phyloP scores from a whole-genome alignment of 148 eudicot genomes.

The Amaranthus palmeri region DNA sequence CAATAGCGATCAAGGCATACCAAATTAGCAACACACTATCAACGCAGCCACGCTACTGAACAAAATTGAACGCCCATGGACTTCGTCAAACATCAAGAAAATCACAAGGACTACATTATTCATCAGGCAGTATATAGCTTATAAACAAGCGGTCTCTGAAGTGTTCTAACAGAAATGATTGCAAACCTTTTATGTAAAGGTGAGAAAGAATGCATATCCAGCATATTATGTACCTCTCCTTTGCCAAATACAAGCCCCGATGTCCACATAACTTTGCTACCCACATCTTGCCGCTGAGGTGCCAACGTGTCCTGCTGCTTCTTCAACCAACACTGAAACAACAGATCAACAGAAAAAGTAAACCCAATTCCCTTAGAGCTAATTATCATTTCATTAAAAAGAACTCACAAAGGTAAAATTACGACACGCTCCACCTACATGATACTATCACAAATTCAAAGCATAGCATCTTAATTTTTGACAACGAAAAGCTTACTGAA shows the following conservation, averaged over 20 bases:
- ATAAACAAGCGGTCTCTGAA: no score
- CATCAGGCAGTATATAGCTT: no score
- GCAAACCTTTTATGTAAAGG: conserved; percentile 3
- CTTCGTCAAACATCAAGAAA: no score
- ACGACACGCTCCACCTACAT: not conserved
- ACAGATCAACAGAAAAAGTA: conserved; percentile 9
- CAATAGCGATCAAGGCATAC: no score
- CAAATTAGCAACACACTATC: no score
- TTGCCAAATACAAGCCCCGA: conserved; percentile 65
- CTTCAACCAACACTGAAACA: conserved; percentile 64
- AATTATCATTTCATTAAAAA: not conserved
- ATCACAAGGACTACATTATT: no score
- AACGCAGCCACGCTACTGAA: no score
- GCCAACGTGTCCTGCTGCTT: conserved; percentile 55
- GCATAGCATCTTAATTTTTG: not conserved
- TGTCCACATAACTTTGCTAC: conserved; percentile 55
- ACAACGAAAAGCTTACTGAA: not conserved
- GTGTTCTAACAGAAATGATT: not conserved
- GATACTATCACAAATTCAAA: not conserved
- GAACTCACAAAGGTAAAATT: not conserved
- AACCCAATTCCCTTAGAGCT: not conserved
- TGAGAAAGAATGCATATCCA: conserved; percentile 5
- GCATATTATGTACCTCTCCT: conserved; percentile 49
- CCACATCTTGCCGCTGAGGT: conserved; percentile 48
- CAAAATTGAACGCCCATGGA: no score